phyloP scores from a whole-genome alignment of 306 rosid genomes.

The Pterocarpus macrocarpus region DNA sequence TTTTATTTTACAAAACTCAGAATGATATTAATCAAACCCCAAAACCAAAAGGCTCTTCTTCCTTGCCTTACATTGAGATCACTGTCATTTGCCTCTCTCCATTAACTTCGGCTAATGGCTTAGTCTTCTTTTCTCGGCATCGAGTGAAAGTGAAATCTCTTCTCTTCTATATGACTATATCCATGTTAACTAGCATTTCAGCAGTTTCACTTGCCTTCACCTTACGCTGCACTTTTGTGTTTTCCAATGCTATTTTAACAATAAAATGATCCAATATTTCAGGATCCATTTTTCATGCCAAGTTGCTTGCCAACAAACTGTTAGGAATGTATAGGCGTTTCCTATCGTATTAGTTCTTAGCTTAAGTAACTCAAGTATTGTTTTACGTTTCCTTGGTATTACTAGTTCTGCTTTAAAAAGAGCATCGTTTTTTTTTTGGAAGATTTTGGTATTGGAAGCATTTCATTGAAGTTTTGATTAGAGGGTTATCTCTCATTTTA shows the following conservation, averaged over 20 bases:
- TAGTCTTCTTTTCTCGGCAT: not conserved
- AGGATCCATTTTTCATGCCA: slow-evolving; percentile 29
- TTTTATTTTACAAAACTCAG: too few species aligned
- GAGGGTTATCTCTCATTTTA: slow-evolving; percentile 18
- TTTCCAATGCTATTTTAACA: slow-evolving; percentile 8
- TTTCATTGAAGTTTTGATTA: slow-evolving; percentile 34
- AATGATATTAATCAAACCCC: slow-evolving; percentile 42
- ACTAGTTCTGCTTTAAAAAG: slow-evolving; percentile 3
- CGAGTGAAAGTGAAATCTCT: slow-evolving; percentile 1
- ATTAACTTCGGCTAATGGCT: slow-evolving; percentile 15
- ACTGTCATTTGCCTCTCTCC: slow-evolving; percentile 33
- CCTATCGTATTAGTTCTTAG: slow-evolving; percentile 18
- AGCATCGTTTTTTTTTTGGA: not conserved
- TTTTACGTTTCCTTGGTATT: slow-evolving; percentile 23
- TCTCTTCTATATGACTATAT: slow-evolving; percentile 27
- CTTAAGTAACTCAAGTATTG: slow-evolving; percentile 16
- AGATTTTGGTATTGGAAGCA: slow-evolving; percentile 33
- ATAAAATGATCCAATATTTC: slow-evolving; percentile 17
- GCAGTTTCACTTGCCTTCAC: slow-evolving; percentile 8
- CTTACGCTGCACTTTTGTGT: slow-evolving; percentile 13
- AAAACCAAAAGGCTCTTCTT: slow-evolving; percentile 23
- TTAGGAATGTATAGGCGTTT: slow-evolving; percentile 10
- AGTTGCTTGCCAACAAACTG: not conserved
- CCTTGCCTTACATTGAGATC: slow-evolving; percentile 37
- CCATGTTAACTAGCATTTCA: not conserved